Evolutionary conservation across 768 basidiomycete species (phyloP), one percentile per base, ranked within the genome.

Genomic region (Agrocybe praecox): DNA sequence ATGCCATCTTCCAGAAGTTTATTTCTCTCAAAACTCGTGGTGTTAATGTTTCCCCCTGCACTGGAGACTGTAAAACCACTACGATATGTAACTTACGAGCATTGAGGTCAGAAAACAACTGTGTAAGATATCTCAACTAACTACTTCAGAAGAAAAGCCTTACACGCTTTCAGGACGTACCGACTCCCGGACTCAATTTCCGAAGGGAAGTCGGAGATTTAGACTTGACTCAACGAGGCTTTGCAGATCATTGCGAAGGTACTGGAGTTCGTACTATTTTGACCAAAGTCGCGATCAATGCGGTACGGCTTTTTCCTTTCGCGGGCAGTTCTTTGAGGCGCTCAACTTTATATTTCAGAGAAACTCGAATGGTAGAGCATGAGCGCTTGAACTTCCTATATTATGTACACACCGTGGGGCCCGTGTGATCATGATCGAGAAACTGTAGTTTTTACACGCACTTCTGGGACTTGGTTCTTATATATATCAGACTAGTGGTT

Each of bases 1-100:
- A 81, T 59, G 65, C 78, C 42, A 64, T 77, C 32, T 86, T 77
- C 69, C 80, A 78, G 61, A 70, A 68, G 21, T 78, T 77, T 60
- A 69, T 74, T 36, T 75, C 73, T 23, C 51, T 67, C 15, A 59
- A 65, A 49, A 69, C 63, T 1, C 56, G 65, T 6, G 63, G 65
- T 6, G 55, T 56, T 12, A 44, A 56, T 1, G 65, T 65, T 14
- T 36, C 55, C 8, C 19, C 61, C 5, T 69, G 67, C 42, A 62
- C 59, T 10, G 65, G 62, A 8, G 53, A 58, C 15, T 72, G 66
- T 55, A 66, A 70, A 33, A 61, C 56, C 1, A 58, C 49, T 4
- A 61, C 64, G 4, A 66, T 69, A 14, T 69, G 65, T 59, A 59
- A 58, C 44, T 46, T 68, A 14, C 55, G 67, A 8, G 67, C 69